Conservation (phyloP, 345 rosid species). For the Mangifera indica region DNA sequence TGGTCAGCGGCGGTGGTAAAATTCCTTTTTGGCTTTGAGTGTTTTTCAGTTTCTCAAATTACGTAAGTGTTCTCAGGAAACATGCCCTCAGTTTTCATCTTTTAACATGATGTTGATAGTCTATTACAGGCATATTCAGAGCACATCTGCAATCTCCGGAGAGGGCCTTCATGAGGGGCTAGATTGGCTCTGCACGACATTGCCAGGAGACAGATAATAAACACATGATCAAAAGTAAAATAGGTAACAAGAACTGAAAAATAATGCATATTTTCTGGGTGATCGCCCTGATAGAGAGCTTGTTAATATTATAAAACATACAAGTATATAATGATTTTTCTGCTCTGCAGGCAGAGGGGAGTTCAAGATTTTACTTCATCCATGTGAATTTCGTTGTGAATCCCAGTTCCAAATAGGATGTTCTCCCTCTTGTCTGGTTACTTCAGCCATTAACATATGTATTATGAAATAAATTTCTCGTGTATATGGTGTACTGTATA, state of each 20-base stretch:
- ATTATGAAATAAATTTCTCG: no score
- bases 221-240: background rate
- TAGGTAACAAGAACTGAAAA: slow-evolving; percentile 3
- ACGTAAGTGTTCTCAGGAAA: no score
- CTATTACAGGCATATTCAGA: slow-evolving; percentile 71
- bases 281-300: background rate
- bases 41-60: no score
- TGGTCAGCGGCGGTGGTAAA: slow-evolving; percentile 88
- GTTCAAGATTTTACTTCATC: slow-evolving; percentile 10
- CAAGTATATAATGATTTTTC: background rate
- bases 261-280: background rate
- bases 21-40: slow-evolving; percentile 3
- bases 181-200: slow-evolving; percentile 84
- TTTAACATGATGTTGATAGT: slow-evolving; percentile 1
- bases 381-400: background rate
- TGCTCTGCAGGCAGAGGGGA: slow-evolving; percentile 19
- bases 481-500: background rate
- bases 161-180: slow-evolving; percentile 82
- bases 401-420: slow-evolving; percentile 10
- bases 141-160: slow-evolving; percentile 78
- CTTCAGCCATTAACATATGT: background rate
- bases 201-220: slow-evolving; percentile 44
- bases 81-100: background rate
- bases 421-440: background rate
- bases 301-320: background rate